phyloP scores from a whole-genome alignment of 306 rosid species.

The Calophaca sinica region DNA sequence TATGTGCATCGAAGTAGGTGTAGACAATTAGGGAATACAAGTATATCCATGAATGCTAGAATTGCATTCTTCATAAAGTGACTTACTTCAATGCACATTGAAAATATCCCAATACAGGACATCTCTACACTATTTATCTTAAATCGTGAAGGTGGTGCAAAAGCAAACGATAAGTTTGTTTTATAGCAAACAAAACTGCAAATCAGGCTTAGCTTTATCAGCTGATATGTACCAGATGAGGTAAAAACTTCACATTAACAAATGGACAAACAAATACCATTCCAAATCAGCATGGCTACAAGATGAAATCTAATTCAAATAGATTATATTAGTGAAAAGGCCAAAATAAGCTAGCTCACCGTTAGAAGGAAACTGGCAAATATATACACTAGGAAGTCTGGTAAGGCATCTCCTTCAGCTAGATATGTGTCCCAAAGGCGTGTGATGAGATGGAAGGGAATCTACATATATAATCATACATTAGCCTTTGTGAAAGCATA shows the following conservation, averaged over 20 bases:
- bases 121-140: slow-evolving; percentile 3
- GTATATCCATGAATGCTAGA: slow-evolving; percentile 13
- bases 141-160: slow-evolving; percentile 30
- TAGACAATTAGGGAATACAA: not conserved
- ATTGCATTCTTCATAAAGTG: slow-evolving; percentile 5
- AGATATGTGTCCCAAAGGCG: slow-evolving; percentile 99
- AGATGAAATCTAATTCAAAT: slow-evolving; percentile 33
- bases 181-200: slow-evolving; percentile 18
- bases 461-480: slow-evolving; percentile 56
- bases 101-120: not conserved
- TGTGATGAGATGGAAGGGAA: slow-evolving; percentile 86
- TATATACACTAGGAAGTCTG: slow-evolving; percentile 97
- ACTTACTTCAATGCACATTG: slow-evolving; percentile 16
- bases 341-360: slow-evolving; percentile 61
- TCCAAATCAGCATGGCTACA: slow-evolving; percentile 3
- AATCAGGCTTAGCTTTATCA: slow-evolving; percentile 13
- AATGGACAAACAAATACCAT: slow-evolving; percentile 9
- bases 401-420: slow-evolving; percentile 97
- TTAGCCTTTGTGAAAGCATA: slow-evolving; percentile 47
- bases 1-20: not conserved
- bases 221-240: not conserved
- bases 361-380: slow-evolving; percentile 97
- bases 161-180: slow-evolving; percentile 5
- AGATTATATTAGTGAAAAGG: slow-evolving; percentile 11
- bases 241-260: not conserved